A percentile compares a stretch with the other conserved stretches of the same genome.
Evolutionary conservation across 352 stramenopile species (phyloP).

Genomic region (Globisporangium cederbergense): DNA sequence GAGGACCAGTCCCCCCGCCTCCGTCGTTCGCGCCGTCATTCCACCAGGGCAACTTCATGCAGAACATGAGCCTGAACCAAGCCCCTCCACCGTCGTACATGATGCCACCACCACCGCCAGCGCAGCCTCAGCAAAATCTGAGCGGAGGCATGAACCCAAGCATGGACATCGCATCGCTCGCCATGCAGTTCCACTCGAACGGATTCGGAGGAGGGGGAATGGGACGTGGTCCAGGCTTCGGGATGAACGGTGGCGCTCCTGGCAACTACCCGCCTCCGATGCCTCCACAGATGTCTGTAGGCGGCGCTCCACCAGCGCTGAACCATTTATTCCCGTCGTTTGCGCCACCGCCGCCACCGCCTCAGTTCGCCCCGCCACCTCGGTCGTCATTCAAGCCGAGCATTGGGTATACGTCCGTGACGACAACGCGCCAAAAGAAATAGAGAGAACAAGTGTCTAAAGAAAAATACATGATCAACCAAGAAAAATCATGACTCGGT

Average conservation of each 20-base stretch:
- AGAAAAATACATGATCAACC: background rate
- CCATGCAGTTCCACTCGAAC: conserved; percentile 74
- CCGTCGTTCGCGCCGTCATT: conserved; percentile 24
- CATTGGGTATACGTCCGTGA: conserved; percentile 75
- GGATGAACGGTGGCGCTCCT: conserved; percentile 11
- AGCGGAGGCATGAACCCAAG: conserved; percentile 14
- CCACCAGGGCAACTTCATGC: conserved; percentile 25
- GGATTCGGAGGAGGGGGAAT: conserved; percentile 11
- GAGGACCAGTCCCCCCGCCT: conserved; percentile 10
- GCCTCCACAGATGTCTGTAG: conserved; percentile 27
- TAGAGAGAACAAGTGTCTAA: conserved; percentile 19
- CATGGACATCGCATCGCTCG: conserved; percentile 63
- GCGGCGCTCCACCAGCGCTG: background rate
- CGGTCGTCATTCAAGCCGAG: conserved; percentile 63
- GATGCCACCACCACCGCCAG: conserved; percentile 24
- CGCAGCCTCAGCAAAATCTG: conserved; percentile 21
- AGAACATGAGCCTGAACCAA: conserved; percentile 21
- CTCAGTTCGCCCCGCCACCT: conserved; percentile 26
- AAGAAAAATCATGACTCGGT: background rate
- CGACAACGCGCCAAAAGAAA: conserved; percentile 60
- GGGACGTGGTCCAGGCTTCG: conserved; percentile 20
- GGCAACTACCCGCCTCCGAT: conserved; percentile 20
- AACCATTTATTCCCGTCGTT: conserved; percentile 40
- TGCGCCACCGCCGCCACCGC: conserved; percentile 27
- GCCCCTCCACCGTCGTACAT: conserved; percentile 22